A percentile compares a stretch with the other conserved stretches of the same genome.
Conservation (phyloP, 345 rosid species). For the Leavenworthia alabamica region DNA sequence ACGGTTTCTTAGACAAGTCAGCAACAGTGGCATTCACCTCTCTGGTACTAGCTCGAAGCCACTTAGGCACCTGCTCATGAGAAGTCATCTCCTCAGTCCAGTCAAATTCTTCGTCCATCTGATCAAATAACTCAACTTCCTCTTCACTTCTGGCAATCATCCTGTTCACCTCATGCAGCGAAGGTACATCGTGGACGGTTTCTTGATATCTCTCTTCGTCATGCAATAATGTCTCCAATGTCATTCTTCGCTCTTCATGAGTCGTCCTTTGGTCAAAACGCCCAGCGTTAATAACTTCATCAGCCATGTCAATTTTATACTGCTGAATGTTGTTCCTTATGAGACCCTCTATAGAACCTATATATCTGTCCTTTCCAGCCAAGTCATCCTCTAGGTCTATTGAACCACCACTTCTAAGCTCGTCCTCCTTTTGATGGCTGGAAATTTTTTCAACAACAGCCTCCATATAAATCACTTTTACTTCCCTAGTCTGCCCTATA, state of each 20-base stretch:
- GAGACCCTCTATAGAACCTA: constrained; percentile 98
- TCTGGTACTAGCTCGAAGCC: constrained; percentile 84
- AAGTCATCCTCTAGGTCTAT: constrained; percentile 90
- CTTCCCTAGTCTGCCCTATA: constrained; percentile 96
- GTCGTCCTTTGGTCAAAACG: constrained; percentile 99
- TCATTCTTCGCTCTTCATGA: constrained; percentile 97
- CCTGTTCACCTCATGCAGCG: constrained; percentile 83
- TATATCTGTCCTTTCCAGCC: constrained; percentile 95
- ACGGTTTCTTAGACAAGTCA: constrained; percentile 82
- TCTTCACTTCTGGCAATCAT: constrained; percentile 98
- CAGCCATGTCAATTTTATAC: constrained; percentile 99
- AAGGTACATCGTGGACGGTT: constrained; percentile 97
- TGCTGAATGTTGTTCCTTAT: constrained; percentile 98
- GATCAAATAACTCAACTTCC: constrained; percentile 95
- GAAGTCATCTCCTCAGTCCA: constrained; percentile 94
- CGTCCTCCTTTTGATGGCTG: constrained; percentile 94
- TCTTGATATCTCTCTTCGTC: constrained; percentile 99
- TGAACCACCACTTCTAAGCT: constrained; percentile 74
- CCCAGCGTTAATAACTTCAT: constrained; percentile 99
- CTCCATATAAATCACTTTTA: constrained; percentile 97
- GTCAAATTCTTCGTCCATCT: constrained; percentile 97
- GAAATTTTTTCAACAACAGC: constrained; percentile 92
- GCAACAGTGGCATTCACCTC: constrained; percentile 73
- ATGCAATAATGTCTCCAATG: constrained; percentile 93
- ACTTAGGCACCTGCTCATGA: constrained; percentile 91